Evolutionary conservation across 768 basidiomycete species (phyloP), one percentile per base, ranked within the genome.

Genomic region (Auricularia auricula-judae): DNA sequence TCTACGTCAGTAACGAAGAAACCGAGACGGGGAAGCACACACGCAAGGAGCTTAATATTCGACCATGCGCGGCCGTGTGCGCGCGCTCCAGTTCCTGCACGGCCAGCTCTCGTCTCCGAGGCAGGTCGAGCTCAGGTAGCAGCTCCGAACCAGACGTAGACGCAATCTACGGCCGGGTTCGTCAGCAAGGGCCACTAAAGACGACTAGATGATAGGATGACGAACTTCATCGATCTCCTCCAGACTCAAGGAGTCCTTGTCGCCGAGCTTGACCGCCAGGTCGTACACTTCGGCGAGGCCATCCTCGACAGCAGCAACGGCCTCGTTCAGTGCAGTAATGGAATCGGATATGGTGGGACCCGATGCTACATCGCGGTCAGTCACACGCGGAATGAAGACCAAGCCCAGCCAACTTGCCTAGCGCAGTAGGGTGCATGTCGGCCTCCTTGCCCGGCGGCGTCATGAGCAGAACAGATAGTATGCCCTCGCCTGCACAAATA

Each of bases 291-390:
- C 85, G 66, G 85, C 84, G 65, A 91, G 72, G 1, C 79, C 83
- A 36, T 79, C 79, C 0, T 80, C 72, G 2, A 95, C 81, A 66
- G 88, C 85, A 7, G 77, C 78, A 63, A 83, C 82, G 2, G 92
- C 79, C 54, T 81, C 79, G 43, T 83, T 81, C 54, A 92, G 75
- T 0, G 87, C 84, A 62, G 86, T 84, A 29, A 91, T 79, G 2
- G 85, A 82, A 69, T 91, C 87, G 3, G 88, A 87, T 3, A 93
- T 77, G 0, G 86, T 88, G 10, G 91, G 91, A 18, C 89, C 81
- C 7, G 87, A 87, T 1, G 86, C 91, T 89, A 66, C 16, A 10
- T 11, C 62, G 44, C 3, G 18, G 18, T 39, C 29, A 63, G 10
- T 29, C 18, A 36, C 34, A 16, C 59, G 51, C 18, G 12, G 14